These are phyloP conservation scores for Populus simonii DNA, from an alignment of 345 rosid genomes.

Conservation along the genomic window DNA sequence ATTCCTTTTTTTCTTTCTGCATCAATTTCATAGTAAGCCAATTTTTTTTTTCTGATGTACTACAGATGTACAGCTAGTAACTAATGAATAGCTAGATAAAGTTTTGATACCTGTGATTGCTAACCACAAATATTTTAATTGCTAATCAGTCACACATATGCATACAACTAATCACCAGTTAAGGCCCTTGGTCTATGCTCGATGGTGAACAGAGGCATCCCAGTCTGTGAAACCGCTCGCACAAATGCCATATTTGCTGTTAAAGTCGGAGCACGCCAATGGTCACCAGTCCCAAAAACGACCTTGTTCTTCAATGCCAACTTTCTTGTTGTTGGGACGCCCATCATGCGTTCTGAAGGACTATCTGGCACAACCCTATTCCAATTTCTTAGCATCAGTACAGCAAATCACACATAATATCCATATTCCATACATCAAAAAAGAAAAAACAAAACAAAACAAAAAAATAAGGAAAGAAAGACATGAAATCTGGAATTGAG, in stretches of 20 bases:
- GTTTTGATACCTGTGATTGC: not conserved
- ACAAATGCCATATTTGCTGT: slow-evolving; percentile 90
- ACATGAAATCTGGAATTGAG: not conserved
- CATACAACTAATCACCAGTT: slow-evolving; percentile 53
- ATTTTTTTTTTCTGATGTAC: not conserved
- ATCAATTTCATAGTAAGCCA: not conserved
- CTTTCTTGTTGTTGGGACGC: slow-evolving; percentile 85
- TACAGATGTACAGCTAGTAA: not conserved
- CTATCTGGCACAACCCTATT: slow-evolving; percentile 67
- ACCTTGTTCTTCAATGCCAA: slow-evolving; percentile 78
- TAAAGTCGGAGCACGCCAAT: slow-evolving; percentile 72
- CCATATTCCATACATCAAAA: not conserved
- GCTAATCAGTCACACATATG: not conserved
- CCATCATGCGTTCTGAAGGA: slow-evolving; percentile 71
- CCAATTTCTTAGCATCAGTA: slow-evolving; percentile 8
- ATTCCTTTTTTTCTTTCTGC: too few species aligned
- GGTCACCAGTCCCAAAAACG: slow-evolving; percentile 85
- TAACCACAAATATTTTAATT: not conserved
- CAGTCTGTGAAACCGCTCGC: slow-evolving; percentile 89
- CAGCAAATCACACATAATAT: not conserved
- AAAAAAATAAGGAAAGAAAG: not conserved
- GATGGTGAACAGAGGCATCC: slow-evolving; percentile 70
- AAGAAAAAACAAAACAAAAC: too few species aligned
- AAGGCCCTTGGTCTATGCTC: slow-evolving; percentile 85
- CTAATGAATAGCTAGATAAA: not conserved